A percentile compares a stretch with the other conserved stretches of the same genome.
Evolutionary conservation across 169 alveolate species (phyloP).

Genomic region (Ichthyophthirius multifiliis): DNA sequence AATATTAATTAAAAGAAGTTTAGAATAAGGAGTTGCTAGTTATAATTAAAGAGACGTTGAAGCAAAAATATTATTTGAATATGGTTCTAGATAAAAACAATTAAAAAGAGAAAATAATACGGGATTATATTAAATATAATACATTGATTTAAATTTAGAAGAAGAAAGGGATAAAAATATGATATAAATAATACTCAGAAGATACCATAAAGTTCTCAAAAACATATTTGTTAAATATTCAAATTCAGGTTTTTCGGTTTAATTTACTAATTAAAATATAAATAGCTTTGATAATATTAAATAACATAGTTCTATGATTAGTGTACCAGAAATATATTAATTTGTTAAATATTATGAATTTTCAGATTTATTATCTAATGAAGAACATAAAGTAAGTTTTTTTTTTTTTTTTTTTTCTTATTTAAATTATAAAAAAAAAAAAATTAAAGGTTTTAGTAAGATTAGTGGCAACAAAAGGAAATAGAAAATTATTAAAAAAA

Average conservation of each 20-base stretch:
- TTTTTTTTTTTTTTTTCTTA: neutral
- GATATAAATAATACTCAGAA: conserved; percentile 7
- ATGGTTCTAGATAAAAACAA: conserved; percentile 15
- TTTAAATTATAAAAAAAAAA: neutral
- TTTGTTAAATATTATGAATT: conserved; percentile 35
- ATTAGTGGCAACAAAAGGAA: conserved; percentile 3
- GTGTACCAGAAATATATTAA: conserved; percentile 24
- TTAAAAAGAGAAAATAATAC: neutral
- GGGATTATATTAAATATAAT: neutral
- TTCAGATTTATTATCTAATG: conserved; percentile 6
- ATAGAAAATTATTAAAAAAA: neutral
- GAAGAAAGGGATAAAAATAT: conserved; percentile 33
- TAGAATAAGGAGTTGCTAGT: conserved; percentile 42
- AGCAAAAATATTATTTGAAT: conserved; percentile 14
- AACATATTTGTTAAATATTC: conserved; percentile 33
- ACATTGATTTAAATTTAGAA: conserved; percentile 13
- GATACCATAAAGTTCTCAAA: conserved; percentile 28
- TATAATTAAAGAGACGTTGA: conserved; percentile 15
- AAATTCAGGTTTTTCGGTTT: conserved; percentile 25
- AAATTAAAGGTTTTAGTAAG: conserved; percentile 11
- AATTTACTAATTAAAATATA: neutral
- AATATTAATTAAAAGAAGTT: conserved; percentile 22
- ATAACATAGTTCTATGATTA: conserved; percentile 14
- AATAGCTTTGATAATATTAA: conserved; percentile 28
- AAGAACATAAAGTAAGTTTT: neutral